Evolutionary conservation across 345 rosid species (phyloP), one percentile per base, ranked within the genome.

Genomic region (Eutrema heterophyllum): DNA sequence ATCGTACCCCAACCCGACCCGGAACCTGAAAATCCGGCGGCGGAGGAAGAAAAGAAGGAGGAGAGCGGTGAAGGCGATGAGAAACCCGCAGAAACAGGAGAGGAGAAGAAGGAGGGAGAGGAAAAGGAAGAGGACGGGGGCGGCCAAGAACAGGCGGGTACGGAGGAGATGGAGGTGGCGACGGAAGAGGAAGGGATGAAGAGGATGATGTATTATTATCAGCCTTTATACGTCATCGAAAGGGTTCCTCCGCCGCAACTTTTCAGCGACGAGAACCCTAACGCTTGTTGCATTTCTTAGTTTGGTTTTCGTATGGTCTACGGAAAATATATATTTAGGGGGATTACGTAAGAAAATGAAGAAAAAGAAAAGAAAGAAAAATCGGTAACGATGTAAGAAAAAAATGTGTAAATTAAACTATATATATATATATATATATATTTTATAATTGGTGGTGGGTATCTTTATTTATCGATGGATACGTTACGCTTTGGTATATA

Each of bases 221-320:
- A 89, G 64, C 96, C 93, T 9, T 70, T 79, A 50, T 88, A 95
- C 56, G 82, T 87, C 67, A 81, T 90, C 4, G 97, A 95, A 71
- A 79, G 80, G 65, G 85, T 89, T 72, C 96, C 92, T 21, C 87
- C 98, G 11, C 94, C 98, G 56, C 98, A 90, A 80, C 86, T 92
- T 57, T 95, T 92, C 77, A 95, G 99, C 41, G 99, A 95, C 53
- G 99, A 95, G 81, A 95, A 95, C 72, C 99, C 98, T 14, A 90
- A 95, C 63, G 99, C 99, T 5, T 95, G 99, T 63, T 83, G 83
- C 82, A 86, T 95, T 71, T 82, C 89, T 48, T 95, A 76, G 84
- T 66, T 33, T 60, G 18, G 4, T 48, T 38, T 21, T 57, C 48
- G 4, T 52, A 8, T 53, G 15, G 9, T 36, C 16, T 9, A 7